Evolutionary conservation across 2,329 filamentous ascomycete species (phyloP).

Genomic region (Fusarium algeriense): DNA sequence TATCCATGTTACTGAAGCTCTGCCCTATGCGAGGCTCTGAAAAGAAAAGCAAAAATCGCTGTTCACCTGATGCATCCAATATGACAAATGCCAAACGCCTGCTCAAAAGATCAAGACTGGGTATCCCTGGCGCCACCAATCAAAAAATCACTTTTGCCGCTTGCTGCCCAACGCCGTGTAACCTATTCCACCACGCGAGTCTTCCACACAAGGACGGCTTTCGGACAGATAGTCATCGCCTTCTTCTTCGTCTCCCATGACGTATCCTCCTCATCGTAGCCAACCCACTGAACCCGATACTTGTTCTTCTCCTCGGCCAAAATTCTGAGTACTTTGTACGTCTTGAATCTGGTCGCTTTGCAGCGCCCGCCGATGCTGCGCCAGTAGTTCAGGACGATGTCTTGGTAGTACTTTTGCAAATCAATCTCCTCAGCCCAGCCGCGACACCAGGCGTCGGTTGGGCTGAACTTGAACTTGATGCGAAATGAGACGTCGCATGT

Average conservation of each 20-base stretch:
- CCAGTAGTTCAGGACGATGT: constrained; percentile 13
- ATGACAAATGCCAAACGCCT: background rate
- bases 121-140: background rate
- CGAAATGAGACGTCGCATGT: constrained; percentile 7
- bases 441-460: background rate
- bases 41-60: background rate
- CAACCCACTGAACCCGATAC: constrained; percentile 23
- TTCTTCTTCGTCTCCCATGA: constrained; percentile 22
- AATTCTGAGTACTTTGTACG: constrained; percentile 12
- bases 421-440: constrained; percentile 11
- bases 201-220: constrained; percentile 17
- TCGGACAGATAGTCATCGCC: constrained; percentile 4
- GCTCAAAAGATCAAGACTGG: background rate
- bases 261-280: constrained; percentile 3
- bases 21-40: background rate
- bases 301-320: constrained; percentile 1
- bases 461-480: constrained; percentile 1
- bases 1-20: background rate
- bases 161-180: constrained; percentile 56
- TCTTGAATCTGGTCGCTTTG: background rate
- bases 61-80: background rate
- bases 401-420: background rate
- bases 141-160: constrained; percentile 51
- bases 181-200: background rate
- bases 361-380: constrained; percentile 11